Percentiles rank a stretch among this genome's conserved stretches.
These are phyloP conservation scores for Caloboletus inedulis DNA, from an alignment of 1,284 basidiomycete species.

Conservation along the genomic window DNA sequence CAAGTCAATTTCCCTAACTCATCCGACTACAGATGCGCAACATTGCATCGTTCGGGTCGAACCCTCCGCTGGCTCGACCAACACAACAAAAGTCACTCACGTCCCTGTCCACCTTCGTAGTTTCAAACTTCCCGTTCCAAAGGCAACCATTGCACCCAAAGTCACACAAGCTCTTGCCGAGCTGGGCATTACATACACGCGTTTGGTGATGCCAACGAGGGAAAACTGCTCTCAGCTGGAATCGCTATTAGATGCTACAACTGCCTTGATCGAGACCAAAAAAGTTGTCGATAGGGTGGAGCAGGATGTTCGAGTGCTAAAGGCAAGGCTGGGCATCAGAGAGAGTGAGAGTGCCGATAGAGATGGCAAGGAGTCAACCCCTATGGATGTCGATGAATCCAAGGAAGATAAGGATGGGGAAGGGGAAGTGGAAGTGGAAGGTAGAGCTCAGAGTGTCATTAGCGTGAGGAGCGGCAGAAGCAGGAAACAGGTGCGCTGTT, in stretches of 20 bases:
- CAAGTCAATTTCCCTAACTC: conserved; percentile 1
- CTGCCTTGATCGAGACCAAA: conserved; percentile 80
- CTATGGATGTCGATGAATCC: conserved; percentile 40
- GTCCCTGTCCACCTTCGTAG: conserved; percentile 78
- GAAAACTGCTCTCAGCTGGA: conserved; percentile 75
- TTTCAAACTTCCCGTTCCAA: conserved; percentile 76
- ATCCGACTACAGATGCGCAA: conserved; percentile 50
- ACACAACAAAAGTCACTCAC: conserved; percentile 70
- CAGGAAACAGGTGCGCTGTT: conserved; percentile 53
- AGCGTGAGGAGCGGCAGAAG: conserved; percentile 57
- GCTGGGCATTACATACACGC: conserved; percentile 67
- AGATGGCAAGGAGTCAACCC: conserved; percentile 27
- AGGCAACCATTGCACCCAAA: conserved; percentile 68
- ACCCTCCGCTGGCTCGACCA: conserved; percentile 45
- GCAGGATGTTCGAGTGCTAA: conserved; percentile 74
- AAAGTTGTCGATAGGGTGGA: conserved; percentile 83
- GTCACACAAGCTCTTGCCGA: conserved; percentile 74
- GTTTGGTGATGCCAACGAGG: conserved; percentile 89
- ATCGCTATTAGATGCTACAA: conserved; percentile 66
- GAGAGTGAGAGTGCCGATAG: conserved; percentile 42
- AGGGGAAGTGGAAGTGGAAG: conserved; percentile 43
- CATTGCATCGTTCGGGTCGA: conserved; percentile 78
- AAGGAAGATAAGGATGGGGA: conserved; percentile 35
- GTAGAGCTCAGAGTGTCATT: conserved; percentile 61
- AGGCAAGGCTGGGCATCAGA: conserved; percentile 61